Evolutionary conservation across 345 rosid species (phyloP).

Genomic region (Cardamine chenopodiifolia): DNA sequence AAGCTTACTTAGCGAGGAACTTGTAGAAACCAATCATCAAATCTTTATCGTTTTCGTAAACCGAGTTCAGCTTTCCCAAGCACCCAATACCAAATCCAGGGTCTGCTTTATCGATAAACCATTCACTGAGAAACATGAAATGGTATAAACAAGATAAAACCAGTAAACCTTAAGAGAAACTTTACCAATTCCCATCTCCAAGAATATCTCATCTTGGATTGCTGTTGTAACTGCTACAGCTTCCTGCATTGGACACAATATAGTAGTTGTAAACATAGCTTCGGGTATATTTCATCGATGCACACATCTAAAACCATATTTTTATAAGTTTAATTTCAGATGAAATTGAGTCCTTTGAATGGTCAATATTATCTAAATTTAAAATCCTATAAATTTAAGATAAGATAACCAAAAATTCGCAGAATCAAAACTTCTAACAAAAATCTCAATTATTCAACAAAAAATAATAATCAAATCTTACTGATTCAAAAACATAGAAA

Average conservation of each 20-base stretch:
- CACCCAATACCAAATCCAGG: slow-evolving; percentile 78
- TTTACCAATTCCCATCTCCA: slow-evolving; percentile 84
- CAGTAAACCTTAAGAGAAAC: neutral
- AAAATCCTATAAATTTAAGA: neutral
- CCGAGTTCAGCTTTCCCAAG: slow-evolving; percentile 71
- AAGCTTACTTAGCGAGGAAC: slow-evolving; percentile 66
- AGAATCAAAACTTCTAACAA: neutral
- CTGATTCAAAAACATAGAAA: too few species aligned
- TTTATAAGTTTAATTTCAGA: too few species aligned
- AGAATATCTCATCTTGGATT: slow-evolving; percentile 70
- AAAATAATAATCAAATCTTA: too few species aligned
- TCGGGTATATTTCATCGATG: neutral
- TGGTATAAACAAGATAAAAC: neutral
- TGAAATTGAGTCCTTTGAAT: neutral
- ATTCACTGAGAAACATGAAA: neutral
- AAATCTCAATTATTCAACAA: neutral
- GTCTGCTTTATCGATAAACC: slow-evolving; percentile 44
- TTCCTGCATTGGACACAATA: slow-evolving; percentile 53
- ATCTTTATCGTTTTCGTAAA: slow-evolving; percentile 72
- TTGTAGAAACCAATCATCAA: slow-evolving; percentile 76
- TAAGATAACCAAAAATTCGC: neutral
- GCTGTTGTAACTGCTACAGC: slow-evolving; percentile 81
- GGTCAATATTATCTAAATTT: neutral
- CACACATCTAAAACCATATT: too few species aligned
- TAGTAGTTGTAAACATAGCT: neutral